phyloP scores from a whole-genome alignment of 1,284 basidiomycete species.

The Leccinum pallidistipes region DNA sequence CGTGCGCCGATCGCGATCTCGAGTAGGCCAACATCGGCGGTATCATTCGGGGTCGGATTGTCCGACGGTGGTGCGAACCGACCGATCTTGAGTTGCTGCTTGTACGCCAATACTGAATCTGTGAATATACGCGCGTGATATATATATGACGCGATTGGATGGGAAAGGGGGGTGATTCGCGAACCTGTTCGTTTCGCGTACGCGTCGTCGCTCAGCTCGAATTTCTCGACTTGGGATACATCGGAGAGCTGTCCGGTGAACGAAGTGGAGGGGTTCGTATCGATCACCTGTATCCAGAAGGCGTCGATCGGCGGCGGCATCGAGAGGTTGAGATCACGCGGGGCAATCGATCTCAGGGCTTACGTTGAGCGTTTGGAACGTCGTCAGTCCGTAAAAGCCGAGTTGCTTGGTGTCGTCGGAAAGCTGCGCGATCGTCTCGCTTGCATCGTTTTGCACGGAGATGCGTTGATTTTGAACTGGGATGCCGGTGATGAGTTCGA shows the following conservation, averaged over 20 bases:
- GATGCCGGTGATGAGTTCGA: slow-evolving; percentile 92
- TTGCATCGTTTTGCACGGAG: slow-evolving; percentile 61
- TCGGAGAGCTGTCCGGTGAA: slow-evolving; percentile 84
- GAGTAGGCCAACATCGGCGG: not conserved
- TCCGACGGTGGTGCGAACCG: slow-evolving; percentile 65
- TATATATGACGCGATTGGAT: slow-evolving; percentile 1
- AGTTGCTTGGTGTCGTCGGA: slow-evolving; percentile 68
- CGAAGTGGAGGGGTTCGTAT: slow-evolving; percentile 71
- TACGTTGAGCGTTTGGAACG: slow-evolving; percentile 78
- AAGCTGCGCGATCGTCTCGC: slow-evolving; percentile 53
- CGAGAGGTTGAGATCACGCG: not conserved
- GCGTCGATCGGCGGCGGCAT: not conserved
- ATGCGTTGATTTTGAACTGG: slow-evolving; percentile 71
- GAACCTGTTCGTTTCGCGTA: slow-evolving; percentile 81
- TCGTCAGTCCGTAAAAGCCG: slow-evolving; percentile 69
- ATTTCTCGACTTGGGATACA: slow-evolving; percentile 87
- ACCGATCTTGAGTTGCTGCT: slow-evolving; percentile 87
- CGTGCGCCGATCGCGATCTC: slow-evolving; percentile 68
- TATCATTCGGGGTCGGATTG: not conserved
- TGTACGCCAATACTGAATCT: slow-evolving; percentile 93
- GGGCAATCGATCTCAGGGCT: slow-evolving; percentile 9
- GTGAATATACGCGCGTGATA: not conserved
- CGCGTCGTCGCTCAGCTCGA: slow-evolving; percentile 82
- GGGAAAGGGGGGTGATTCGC: not conserved
- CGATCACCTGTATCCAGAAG: slow-evolving; percentile 57